A percentile compares a stretch with the other conserved stretches of the same genome.
Evolutionary conservation across 805 yeast species (phyloP).

Genomic region (Lachancea kluyveri): DNA sequence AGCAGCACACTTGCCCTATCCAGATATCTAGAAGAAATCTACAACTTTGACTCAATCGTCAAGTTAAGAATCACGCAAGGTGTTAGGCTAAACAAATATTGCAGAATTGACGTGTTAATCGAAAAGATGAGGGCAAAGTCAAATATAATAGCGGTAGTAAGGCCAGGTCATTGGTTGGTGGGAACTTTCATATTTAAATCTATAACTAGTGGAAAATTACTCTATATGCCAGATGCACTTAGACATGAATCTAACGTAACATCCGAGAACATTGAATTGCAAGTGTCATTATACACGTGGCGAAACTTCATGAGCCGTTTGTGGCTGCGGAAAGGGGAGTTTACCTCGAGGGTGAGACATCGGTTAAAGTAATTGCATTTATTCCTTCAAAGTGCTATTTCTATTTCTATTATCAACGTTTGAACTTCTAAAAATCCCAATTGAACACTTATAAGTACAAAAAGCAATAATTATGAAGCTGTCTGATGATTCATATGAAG

Average conservation of each 20-base stretch:
- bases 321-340: too few relatives aligned
- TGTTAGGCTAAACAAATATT: conserved; percentile 36
- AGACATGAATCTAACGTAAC: too few relatives aligned
- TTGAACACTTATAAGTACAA: background rate
- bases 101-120: conserved; percentile 27
- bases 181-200: too few relatives aligned
- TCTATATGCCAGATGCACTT: too few relatives aligned
- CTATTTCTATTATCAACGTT: background rate
- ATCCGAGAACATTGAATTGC: too few relatives aligned
- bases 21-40: conserved; percentile 22
- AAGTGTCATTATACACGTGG: too few relatives aligned
- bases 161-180: conserved; percentile 34
- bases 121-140: conserved; percentile 10
- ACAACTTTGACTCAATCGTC: conserved; percentile 16
- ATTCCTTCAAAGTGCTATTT: too few relatives aligned
- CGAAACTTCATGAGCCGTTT: too few relatives aligned
- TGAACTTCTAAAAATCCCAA: background rate
- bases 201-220: too few relatives aligned
- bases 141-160: conserved; percentile 35
- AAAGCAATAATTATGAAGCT: background rate
- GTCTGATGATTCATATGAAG: background rate
- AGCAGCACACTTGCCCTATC: conserved; percentile 38
- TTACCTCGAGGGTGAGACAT: too few relatives aligned
- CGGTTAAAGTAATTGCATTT: too few relatives aligned
- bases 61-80: conserved; percentile 34